phyloP scores from a whole-genome alignment of 2,329 filamentous ascomycete species.

The Basipetospora chlamydospora region DNA sequence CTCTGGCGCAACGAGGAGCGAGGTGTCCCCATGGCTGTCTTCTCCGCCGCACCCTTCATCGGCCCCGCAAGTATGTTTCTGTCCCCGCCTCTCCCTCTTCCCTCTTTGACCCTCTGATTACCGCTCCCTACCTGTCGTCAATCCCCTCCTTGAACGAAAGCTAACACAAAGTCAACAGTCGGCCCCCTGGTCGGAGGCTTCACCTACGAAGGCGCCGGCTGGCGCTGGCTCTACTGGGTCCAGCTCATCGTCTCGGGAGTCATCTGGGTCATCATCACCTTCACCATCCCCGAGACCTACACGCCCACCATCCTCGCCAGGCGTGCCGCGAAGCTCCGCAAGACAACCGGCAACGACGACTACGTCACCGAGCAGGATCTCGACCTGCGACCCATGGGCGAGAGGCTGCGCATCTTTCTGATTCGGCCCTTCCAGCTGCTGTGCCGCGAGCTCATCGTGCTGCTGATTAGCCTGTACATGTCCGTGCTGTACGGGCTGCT shows the following conservation, averaged over 20 bases:
- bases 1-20: slow-evolving; percentile 75
- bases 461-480: slow-evolving; percentile 78
- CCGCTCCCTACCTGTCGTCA: too few relatives aligned
- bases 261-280: slow-evolving; percentile 63
- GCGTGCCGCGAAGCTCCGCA: slow-evolving; percentile 58
- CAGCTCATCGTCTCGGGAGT: slow-evolving; percentile 61
- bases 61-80: slow-evolving; percentile 49
- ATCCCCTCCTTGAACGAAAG: background rate
- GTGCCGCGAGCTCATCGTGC: slow-evolving; percentile 70
- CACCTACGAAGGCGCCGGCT: slow-evolving; percentile 52
- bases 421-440: slow-evolving; percentile 75
- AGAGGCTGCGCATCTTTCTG: slow-evolving; percentile 61
- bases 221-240: slow-evolving; percentile 81
- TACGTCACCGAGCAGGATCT: slow-evolving; percentile 73
- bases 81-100: background rate
- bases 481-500: slow-evolving; percentile 61
- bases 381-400: slow-evolving; percentile 51
- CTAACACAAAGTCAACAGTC: slow-evolving; percentile 19
- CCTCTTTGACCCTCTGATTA: background rate
- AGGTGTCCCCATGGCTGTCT: slow-evolving; percentile 76
- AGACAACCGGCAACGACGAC: slow-evolving; percentile 48
- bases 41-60: slow-evolving; percentile 69
- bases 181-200: slow-evolving; percentile 67
- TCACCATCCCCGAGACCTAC: slow-evolving; percentile 86
- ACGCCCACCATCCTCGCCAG: slow-evolving; percentile 60